Percentiles rank a stretch among this genome's conserved stretches.
These are phyloP conservation scores for Fusarium goolgardi DNA, from an alignment of 2,329 filamentous ascomycete genomes.

Conservation along the genomic window DNA sequence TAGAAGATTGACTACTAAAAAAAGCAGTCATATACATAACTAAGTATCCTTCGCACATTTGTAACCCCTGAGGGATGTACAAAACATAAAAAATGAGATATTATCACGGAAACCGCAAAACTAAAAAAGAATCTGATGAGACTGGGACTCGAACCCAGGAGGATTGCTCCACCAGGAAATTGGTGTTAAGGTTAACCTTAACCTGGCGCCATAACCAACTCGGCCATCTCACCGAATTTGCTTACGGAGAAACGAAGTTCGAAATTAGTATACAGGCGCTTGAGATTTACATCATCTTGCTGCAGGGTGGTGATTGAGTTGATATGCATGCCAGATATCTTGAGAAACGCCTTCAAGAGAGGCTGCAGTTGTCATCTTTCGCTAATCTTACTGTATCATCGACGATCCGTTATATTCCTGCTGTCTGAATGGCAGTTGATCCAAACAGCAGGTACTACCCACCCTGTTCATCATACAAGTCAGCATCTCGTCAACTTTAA, in stretches of 20 bases:
- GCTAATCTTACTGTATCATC: not conserved
- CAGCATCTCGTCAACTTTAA: conserved; percentile 11
- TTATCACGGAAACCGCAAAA: no score
- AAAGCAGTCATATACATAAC: no score
- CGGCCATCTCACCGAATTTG: conserved; percentile 46
- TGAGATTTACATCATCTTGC: accelerated
- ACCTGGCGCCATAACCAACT: conserved; percentile 49
- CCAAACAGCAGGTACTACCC: not conserved
- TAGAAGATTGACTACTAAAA: no score
- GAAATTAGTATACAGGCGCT: accelerated
- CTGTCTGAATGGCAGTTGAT: not conserved
- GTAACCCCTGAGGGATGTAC: no score
- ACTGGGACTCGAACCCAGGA: conserved; percentile 49
- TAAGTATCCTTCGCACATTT: no score
- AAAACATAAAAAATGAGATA: no score
- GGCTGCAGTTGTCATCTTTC: not conserved
- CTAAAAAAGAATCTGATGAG: conserved; percentile 39
- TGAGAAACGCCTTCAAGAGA: not conserved
- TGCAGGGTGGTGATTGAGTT: not conserved
- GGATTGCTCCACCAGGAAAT: conserved; percentile 48
- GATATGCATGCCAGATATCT: conserved; percentile 9
- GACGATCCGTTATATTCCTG: not conserved
- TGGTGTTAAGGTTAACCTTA: conserved; percentile 47
- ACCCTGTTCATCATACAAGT: not conserved
- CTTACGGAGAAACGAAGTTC: accelerated